phyloP scores from a whole-genome alignment of 768 basidiomycete genomes.

The Lentinula lateritia region DNA sequence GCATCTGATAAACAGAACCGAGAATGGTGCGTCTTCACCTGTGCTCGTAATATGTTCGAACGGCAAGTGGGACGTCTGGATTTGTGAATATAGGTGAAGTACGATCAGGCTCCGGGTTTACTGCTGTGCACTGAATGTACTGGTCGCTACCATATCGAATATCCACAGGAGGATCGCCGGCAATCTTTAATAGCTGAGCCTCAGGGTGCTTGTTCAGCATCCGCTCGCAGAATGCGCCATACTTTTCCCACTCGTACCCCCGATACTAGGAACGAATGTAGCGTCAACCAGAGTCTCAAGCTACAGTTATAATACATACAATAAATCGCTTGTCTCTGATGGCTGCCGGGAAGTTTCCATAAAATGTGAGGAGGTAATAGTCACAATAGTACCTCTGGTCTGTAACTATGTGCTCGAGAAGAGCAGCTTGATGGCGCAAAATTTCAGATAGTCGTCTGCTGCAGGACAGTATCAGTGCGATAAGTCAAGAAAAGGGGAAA shows the following conservation, averaged over 20 bases:
- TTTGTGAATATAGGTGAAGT: conserved; percentile 75
- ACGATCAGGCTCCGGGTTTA: conserved; percentile 81
- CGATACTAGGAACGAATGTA: conserved; percentile 57
- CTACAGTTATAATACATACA: conserved; percentile 35
- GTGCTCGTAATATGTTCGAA: conserved; percentile 85
- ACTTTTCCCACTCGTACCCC: conserved; percentile 94
- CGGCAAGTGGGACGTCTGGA: conserved; percentile 73
- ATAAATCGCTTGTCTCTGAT: conserved; percentile 89
- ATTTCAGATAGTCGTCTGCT: conserved; percentile 83
- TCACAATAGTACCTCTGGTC: conserved; percentile 85
- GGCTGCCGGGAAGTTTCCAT: conserved; percentile 83
- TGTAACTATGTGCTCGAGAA: conserved; percentile 81
- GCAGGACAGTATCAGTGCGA: conserved; percentile 2
- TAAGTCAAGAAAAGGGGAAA: conserved; percentile 8
- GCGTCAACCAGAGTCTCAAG: conserved; percentile 3
- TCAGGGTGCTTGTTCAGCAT: conserved; percentile 89
- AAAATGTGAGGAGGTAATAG: conserved; percentile 92
- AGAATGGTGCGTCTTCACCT: conserved; percentile 37
- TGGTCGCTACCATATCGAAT: conserved; percentile 74
- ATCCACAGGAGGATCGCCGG: conserved; percentile 76
- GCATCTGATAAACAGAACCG: background rate
- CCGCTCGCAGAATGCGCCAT: conserved; percentile 81
- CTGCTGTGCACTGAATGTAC: conserved; percentile 85
- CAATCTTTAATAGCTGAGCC: conserved; percentile 69
- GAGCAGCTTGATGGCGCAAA: conserved; percentile 77